phyloP scores from a whole-genome alignment of 1,284 basidiomycete species.

The Chalciporus sp. region DNA sequence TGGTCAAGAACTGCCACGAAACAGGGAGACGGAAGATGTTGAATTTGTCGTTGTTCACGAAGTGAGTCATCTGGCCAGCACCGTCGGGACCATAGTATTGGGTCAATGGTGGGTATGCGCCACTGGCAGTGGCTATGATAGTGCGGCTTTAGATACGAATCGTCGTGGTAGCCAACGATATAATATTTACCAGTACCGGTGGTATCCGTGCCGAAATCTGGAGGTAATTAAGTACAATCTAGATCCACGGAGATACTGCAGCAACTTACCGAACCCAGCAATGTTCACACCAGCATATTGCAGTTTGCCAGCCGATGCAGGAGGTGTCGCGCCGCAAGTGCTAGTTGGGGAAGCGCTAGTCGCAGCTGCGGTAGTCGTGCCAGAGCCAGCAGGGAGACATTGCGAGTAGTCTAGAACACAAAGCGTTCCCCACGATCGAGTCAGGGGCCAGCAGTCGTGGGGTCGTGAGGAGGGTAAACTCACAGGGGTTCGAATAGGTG shows the following conservation, averaged over 20 bases:
- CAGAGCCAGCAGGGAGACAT: conserved; percentile 1
- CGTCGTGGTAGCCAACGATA: background rate
- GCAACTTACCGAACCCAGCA: conserved; percentile 17
- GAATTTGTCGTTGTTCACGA: conserved; percentile 50
- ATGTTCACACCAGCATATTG: conserved; percentile 15
- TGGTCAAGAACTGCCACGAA: conserved; percentile 60
- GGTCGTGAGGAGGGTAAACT: background rate
- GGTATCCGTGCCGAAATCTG: conserved; percentile 18
- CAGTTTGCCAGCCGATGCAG: conserved; percentile 11
- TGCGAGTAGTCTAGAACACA: conserved; percentile 14
- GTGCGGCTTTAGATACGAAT: background rate
- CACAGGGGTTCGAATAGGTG: conserved; percentile 11
- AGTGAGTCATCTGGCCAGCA: conserved; percentile 58
- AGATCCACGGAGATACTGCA: background rate
- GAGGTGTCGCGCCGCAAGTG: background rate
- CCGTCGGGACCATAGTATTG: conserved; percentile 39
- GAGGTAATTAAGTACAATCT: background rate
- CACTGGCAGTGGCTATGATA: conserved; percentile 8
- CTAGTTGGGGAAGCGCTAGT: background rate
- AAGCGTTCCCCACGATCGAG: background rate
- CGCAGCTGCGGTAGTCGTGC: background rate
- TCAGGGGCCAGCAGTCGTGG: background rate
- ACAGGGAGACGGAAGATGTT: conserved; percentile 56
- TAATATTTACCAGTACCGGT: conserved; percentile 8
- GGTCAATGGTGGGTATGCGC: conserved; percentile 11